Conservation (phyloP, 257 asterid genomes). For the Primulina tabacum region DNA sequence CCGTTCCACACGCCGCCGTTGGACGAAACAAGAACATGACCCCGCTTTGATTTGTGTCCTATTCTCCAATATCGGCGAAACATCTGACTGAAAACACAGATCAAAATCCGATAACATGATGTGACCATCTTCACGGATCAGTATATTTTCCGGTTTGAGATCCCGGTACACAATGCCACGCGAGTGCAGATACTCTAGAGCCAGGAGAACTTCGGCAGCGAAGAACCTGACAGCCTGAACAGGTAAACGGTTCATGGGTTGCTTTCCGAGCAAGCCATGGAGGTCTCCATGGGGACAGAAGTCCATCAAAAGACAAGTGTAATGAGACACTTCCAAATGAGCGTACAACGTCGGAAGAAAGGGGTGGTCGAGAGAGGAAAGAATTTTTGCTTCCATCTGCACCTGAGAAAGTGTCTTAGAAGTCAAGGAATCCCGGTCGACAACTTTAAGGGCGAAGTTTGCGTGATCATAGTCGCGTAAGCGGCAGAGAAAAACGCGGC, state of each 20-base stretch:
- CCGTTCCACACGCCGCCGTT: constrained; percentile 35
- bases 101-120: constrained; percentile 83
- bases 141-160: constrained; percentile 73
- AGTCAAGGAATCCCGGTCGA: constrained; percentile 62
- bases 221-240: constrained; percentile 63
- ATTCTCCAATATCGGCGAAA: constrained; percentile 49
- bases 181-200: constrained; percentile 71
- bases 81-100: constrained; percentile 57
- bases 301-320: constrained; percentile 74
- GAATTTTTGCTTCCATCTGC: constrained; percentile 67
- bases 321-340: constrained; percentile 74
- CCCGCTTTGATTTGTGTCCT: constrained; percentile 18
- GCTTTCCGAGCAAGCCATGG: constrained; percentile 70
- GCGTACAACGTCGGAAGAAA: constrained; percentile 84
- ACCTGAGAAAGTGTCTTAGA: constrained; percentile 68
- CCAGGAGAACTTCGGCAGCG: constrained; percentile 69
- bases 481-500: constrained; percentile 90
- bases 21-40: constrained; percentile 24
- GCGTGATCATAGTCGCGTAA: constrained; percentile 81
- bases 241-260: constrained; percentile 47
- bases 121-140: constrained; percentile 80
- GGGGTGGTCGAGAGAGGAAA: constrained; percentile 72
- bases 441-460: constrained; percentile 77
- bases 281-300: constrained; percentile 82
- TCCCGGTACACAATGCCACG: constrained; percentile 79